phyloP scores from a whole-genome alignment of 345 rosid genomes.

The Hibiscus trionum region DNA sequence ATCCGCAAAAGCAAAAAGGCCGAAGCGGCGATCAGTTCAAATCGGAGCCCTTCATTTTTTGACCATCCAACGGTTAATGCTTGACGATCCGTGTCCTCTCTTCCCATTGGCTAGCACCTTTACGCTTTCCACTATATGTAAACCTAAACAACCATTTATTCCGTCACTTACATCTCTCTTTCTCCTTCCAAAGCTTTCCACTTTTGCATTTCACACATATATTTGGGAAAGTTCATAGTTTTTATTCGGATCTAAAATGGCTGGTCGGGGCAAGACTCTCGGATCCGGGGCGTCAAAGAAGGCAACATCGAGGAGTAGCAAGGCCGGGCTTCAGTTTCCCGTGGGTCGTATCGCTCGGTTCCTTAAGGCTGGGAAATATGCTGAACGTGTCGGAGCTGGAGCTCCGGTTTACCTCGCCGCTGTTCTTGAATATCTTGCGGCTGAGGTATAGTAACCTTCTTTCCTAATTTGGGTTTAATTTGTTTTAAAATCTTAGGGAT shows the following conservation, averaged over 20 bases:
- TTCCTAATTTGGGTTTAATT: background rate
- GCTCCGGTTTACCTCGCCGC: slow-evolving; percentile 97
- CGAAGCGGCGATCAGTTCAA: slow-evolving; percentile 17
- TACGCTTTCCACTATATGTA: slow-evolving; percentile 23
- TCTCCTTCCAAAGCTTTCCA: background rate
- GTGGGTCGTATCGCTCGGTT: slow-evolving; percentile 95
- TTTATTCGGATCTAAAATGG: slow-evolving; percentile 32
- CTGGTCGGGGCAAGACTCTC: slow-evolving; percentile 84
- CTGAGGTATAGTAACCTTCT: slow-evolving; percentile 43
- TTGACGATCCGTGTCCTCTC: slow-evolving; percentile 23
- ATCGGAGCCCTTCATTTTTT: slow-evolving; percentile 17
- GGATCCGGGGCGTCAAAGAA: slow-evolving; percentile 83
- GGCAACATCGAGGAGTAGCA: slow-evolving; percentile 95
- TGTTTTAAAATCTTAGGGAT: background rate
- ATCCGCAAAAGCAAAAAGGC: background rate
- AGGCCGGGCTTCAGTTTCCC: slow-evolving; percentile 89
- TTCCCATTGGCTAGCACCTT: slow-evolving; percentile 28
- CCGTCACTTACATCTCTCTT: background rate
- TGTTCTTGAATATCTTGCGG: slow-evolving; percentile 88
- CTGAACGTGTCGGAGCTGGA: slow-evolving; percentile 93
- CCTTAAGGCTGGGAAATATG: slow-evolving; percentile 92
- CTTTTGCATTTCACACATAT: background rate
- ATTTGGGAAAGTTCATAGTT: background rate
- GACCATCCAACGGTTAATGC: slow-evolving; percentile 26
- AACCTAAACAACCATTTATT: slow-evolving; percentile 4